Evolutionary conservation across 768 basidiomycete genomes (phyloP).

Genomic region (Calocybe cyanea): DNA sequence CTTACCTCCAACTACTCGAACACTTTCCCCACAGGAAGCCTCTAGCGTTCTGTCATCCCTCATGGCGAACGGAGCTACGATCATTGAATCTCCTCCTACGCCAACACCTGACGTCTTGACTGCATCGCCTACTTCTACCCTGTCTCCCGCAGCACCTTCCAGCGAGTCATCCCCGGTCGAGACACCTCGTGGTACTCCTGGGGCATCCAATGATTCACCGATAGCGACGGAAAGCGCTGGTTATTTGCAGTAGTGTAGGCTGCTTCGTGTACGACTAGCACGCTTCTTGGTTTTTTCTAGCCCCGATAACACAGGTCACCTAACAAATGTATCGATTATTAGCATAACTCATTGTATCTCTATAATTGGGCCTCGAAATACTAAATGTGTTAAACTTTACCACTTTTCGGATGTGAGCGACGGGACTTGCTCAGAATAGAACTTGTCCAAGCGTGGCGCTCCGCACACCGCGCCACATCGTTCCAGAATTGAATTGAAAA

Average conservation of each 20-base stretch:
- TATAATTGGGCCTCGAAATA: too few relatives aligned
- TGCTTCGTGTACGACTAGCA: too few relatives aligned
- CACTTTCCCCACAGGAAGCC: constrained; percentile 40
- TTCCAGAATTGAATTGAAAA: too few relatives aligned
- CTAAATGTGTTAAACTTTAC: too few relatives aligned
- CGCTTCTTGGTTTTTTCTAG: too few relatives aligned
- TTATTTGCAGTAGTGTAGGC: not conserved
- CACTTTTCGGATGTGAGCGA: too few relatives aligned
- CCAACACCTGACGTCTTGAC: not conserved
- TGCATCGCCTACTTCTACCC: not conserved
- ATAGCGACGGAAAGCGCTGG: not conserved
- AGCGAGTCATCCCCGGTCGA: not conserved
- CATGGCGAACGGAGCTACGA: constrained; percentile 21
- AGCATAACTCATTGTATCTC: too few relatives aligned
- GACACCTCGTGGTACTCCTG: not conserved
- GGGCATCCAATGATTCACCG: not conserved
- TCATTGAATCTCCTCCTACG: constrained; percentile 8
- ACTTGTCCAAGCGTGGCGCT: too few relatives aligned
- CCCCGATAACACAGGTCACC: too few relatives aligned
- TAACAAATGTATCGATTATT: too few relatives aligned
- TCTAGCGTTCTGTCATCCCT: constrained; percentile 36
- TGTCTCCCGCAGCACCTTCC: not conserved
- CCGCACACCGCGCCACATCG: too few relatives aligned
- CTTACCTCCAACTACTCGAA: constrained; percentile 34
- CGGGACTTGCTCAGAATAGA: too few relatives aligned